Evolutionary conservation across 2,329 filamentous ascomycete species (phyloP), one percentile per base, ranked within the genome.

Genomic region (Thermothelomyces thermophilus): DNA sequence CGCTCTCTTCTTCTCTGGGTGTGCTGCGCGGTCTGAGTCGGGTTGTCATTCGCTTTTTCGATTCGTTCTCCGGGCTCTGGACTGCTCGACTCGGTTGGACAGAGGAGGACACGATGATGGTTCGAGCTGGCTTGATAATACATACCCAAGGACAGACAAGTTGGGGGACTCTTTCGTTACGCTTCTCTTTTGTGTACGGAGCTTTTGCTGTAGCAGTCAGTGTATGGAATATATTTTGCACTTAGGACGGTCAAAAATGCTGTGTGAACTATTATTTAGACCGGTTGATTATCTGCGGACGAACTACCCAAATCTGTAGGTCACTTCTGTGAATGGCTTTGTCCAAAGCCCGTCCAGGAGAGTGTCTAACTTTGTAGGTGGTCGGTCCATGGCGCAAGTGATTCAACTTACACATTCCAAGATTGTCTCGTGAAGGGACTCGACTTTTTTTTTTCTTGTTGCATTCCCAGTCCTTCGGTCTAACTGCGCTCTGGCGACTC

Each of bases 51-150:
- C 19, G 16, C 4, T 28, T 36, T 10, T 41, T 41, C 36, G 33
- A 19, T 48, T 46, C 41, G 4, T 34, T 36, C 30, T 31, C 24
- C 37, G 31, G 14, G 14, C 17, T 13, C 16, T 30, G 16, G 24
- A 20, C 31, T 19, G 19, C 39, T 24, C 43, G 14, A 11, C 33
- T n/a, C 24, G 20, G 36, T 8, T 34, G 30, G 6, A 10, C 2
- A 17, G 28, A 33, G 36, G n/a, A 10, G n/a, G 16, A 51, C 16
- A 11, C 4, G 14, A 42, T 13, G 22, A 41, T 36, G 26, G 36
- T 22, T 52, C 50, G 50, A 52, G 45, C 50, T 48, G 45, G 46
- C 45, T 52, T 52, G 50, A 52, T 52, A 9, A 26, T 26, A 26
- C 48, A 52, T 52, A 46, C 22, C 14, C 24, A 6, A 20, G 35